These are phyloP conservation scores for Microdochium paspali DNA, from an alignment of 2,329 filamentous ascomycete genomes.

Conservation along the genomic window DNA sequence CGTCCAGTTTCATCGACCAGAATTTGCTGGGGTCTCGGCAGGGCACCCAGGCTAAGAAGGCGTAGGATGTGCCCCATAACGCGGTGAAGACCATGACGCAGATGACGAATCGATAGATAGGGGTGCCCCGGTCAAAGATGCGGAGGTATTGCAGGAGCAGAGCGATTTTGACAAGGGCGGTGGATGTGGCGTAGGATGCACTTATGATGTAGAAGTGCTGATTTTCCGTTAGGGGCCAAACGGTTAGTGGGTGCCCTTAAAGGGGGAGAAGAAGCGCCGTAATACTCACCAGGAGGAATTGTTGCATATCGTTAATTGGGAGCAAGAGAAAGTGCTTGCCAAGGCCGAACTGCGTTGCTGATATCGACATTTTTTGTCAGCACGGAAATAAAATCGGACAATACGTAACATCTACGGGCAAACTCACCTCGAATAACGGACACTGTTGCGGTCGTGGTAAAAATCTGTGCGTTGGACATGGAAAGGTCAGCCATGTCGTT, in stretches of 20 bases:
- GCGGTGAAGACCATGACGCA: slow-evolving; percentile 14
- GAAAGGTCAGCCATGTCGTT: slow-evolving; percentile 6
- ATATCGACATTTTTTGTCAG: background rate
- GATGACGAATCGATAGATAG: slow-evolving; percentile 10
- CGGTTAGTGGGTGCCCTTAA: background rate
- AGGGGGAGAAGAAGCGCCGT: too few relatives aligned
- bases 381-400: too few relatives aligned
- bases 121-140: slow-evolving; percentile 11
- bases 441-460: background rate
- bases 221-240: too few relatives aligned
- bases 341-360: slow-evolving; percentile 10
- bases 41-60: slow-evolving; percentile 20
- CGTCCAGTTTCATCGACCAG: slow-evolving; percentile 7
- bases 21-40: slow-evolving; percentile 14
- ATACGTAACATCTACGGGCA: background rate
- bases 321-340: slow-evolving; percentile 14
- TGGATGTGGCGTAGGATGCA: slow-evolving; percentile 12
- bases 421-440: background rate
- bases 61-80: slow-evolving; percentile 19
- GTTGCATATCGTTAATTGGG: slow-evolving; percentile 4
- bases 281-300: slow-evolving; percentile 8
- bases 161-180: slow-evolving; percentile 16
- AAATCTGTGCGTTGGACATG: background rate
- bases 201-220: slow-evolving; percentile 16
- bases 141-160: slow-evolving; percentile 17